Base-by-base conservation (phyloP, 1,139 yeast species). In the Blastobotrys arbuscula region DNA sequence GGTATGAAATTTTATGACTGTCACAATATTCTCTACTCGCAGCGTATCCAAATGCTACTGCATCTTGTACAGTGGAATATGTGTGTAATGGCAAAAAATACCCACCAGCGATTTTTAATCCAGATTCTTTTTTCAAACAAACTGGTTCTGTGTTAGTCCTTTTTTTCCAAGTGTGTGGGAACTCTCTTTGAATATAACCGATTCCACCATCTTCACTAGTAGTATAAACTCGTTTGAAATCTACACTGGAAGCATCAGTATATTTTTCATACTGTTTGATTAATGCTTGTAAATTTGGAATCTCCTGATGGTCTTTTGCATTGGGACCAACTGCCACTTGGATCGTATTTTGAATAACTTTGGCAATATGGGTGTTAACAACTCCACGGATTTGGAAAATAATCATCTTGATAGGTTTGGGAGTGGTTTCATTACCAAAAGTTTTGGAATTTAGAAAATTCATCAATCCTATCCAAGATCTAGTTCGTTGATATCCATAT, bases 21-120 rank as follows among this genome's bases (percentile, higher is more conserved):
- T 56, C 61, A 8, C 68, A 64, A 72, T 72, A 69, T 49, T 69
- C 73, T 24, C 55, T 56, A 10, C 64, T 50, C 28, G 67, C 49
- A 7, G 59, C 51, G 45, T 61, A 64, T 3, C 68, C 71, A 45
- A 70, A 63, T 4, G 74, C 73, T 2, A 73, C 68, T 0, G 68
- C 74, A 44, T 72, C 75, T 40, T 68, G 70, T 6, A 69, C 50
- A 3, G 69, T 53, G n/a, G 73, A 62, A 50, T 59, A 68, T 26
- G 58, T 59, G 41, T 68, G 72, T 41, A 71, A 54, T 1, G 75
- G 75, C 41, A 71, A 53, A 34, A 55, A 60, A 48, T 58, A 72
- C 18, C 62, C 62, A 2, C 64, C 62, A 30, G 57, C 61, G 44
- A 56, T 43, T 20, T n/a, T 23, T 26, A 26, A 2, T 50, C 49